A percentile compares a stretch with the other conserved stretches of the same genome.
These are phyloP conservation scores for Cyclocybe aegerita DNA, from an alignment of 768 basidiomycete species.

Conservation along the genomic window DNA sequence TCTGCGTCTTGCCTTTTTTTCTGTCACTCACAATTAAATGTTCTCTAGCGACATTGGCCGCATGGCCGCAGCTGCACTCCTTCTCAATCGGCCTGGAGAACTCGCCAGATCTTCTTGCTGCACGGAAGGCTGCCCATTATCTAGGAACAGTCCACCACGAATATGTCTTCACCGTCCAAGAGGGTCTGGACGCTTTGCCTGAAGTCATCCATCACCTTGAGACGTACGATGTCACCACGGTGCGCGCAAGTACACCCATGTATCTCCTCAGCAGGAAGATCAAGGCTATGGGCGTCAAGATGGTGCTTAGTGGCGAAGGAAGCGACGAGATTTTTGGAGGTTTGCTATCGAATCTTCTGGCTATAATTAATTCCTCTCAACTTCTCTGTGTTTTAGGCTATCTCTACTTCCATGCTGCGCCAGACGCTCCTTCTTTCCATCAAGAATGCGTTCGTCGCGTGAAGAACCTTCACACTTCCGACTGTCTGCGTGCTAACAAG, in stretches of 20 bases:
- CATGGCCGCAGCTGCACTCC: conserved; percentile 97
- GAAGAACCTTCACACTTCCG: conserved; percentile 96
- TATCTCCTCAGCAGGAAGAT: conserved; percentile 97
- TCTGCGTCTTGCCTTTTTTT: not conserved
- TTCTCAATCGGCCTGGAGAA: conserved; percentile 95
- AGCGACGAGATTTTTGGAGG: conserved; percentile 98
- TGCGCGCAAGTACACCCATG: conserved; percentile 98
- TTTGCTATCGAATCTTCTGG: conserved; percentile 22
- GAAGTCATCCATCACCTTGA: conserved; percentile 99
- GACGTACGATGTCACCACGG: conserved; percentile 98
- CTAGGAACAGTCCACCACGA: conserved; percentile 96
- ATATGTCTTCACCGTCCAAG: conserved; percentile 97
- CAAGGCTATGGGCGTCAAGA: conserved; percentile 99
- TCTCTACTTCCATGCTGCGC: conserved; percentile 99
- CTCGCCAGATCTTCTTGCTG: conserved; percentile 94
- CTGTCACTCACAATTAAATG: conserved; percentile 5
- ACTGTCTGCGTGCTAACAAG: conserved; percentile 99
- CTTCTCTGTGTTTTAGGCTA: conserved; percentile 59
- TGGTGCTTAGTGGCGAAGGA: conserved; percentile 98
- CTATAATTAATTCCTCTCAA: not conserved
- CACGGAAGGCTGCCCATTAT: conserved; percentile 89
- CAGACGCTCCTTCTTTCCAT: conserved; percentile 85
- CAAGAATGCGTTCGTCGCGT: conserved; percentile 93
- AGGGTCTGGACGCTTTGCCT: conserved; percentile 94
- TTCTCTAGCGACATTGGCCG: conserved; percentile 61